Conservation (phyloP, 768 basidiomycete genomes). For the Tulasnella sp. region DNA sequence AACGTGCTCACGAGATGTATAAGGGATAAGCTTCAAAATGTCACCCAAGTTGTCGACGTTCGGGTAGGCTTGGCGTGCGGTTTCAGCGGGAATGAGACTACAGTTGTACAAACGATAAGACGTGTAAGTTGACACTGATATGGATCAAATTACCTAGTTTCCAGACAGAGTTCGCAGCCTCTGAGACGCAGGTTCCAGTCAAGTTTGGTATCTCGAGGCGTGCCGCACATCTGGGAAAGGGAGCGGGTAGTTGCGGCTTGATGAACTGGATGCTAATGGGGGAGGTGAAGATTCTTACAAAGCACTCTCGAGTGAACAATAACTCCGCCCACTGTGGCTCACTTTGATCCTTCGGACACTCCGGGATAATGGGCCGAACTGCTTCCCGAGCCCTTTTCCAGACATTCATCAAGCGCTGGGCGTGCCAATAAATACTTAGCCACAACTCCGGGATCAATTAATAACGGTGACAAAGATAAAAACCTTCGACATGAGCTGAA, state of each 20-base stretch:
- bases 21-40: neutral
- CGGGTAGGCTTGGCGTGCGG: neutral
- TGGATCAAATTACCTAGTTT: neutral
- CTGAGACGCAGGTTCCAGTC: neutral
- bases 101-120: neutral
- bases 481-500: constrained; percentile 22
- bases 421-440: neutral
- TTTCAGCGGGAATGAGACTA: neutral
- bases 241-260: neutral
- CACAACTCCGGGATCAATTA: neutral
- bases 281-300: neutral
- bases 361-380: neutral
- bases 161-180: neutral
- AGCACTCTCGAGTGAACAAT: constrained; percentile 15
- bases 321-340: constrained; percentile 29
- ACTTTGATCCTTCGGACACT: constrained; percentile 28
- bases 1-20: neutral
- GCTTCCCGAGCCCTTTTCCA: constrained; percentile 19
- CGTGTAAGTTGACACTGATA: neutral
- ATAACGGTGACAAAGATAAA: neutral
- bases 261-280: neutral
- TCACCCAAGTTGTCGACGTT: neutral
- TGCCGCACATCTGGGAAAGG: neutral
- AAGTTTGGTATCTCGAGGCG: neutral
- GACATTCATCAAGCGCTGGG: constrained; percentile 4